Conservation (phyloP, 2,329 filamentous ascomycete genomes). For the Fusarium vanettenii region DNA sequence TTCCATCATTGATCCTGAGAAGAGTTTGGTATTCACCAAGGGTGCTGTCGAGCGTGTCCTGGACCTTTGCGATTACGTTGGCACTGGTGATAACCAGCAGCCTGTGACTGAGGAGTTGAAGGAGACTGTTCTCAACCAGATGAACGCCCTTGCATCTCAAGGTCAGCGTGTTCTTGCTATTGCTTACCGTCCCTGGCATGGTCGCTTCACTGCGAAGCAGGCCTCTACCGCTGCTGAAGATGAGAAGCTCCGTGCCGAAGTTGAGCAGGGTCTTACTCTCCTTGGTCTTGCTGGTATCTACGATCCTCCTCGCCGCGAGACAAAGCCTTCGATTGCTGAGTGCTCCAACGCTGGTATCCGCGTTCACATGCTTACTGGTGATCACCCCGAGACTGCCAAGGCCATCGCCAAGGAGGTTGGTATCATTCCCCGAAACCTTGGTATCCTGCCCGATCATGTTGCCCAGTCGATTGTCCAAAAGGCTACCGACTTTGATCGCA, state of each 20-base stretch:
- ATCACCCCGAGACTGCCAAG: conserved; percentile 81
- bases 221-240: conserved; percentile 52
- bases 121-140: conserved; percentile 62
- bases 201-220: conserved; percentile 56
- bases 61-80: conserved; percentile 64
- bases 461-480: conserved; percentile 79
- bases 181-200: conserved; percentile 71
- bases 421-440: conserved; percentile 75
- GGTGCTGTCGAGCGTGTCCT: conserved; percentile 71
- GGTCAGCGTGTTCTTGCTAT: conserved; percentile 80
- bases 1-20: conserved; percentile 53
- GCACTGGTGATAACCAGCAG: conserved; percentile 55
- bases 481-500: conserved; percentile 81
- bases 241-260: conserved; percentile 64
- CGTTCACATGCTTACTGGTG: conserved; percentile 88
- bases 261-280: conserved; percentile 78
- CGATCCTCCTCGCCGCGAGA: conserved; percentile 86
- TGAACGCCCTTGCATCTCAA: conserved; percentile 70
- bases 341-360: conserved; percentile 80
- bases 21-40: conserved; percentile 70
- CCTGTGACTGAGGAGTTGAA: conserved; percentile 64
- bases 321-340: conserved; percentile 75
- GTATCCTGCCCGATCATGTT: conserved; percentile 69
- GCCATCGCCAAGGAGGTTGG: conserved; percentile 84
- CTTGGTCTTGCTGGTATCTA: conserved; percentile 88